Percentiles rank a stretch among this genome's conserved stretches.
These are phyloP conservation scores for Voacanga thouarsii DNA, from an alignment of 257 asterid genomes.

Conservation along the genomic window DNA sequence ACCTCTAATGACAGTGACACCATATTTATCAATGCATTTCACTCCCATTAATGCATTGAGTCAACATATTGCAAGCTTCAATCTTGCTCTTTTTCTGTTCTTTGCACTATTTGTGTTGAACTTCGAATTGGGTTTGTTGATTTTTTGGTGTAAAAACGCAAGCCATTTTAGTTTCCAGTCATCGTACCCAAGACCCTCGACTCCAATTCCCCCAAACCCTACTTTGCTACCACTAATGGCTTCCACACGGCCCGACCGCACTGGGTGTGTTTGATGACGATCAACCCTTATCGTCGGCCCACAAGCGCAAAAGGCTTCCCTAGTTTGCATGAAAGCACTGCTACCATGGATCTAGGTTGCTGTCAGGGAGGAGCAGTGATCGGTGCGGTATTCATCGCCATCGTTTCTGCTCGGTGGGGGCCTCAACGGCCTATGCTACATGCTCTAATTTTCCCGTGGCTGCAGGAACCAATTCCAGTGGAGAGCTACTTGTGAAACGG, in stretches of 20 bases:
- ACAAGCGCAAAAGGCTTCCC: constrained; percentile 33
- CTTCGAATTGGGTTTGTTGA: constrained; percentile 28
- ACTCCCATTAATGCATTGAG: constrained; percentile 38
- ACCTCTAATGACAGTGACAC: constrained; percentile 10
- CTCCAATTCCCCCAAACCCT: constrained; percentile 51
- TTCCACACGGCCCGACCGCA: constrained; percentile 69
- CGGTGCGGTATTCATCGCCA: constrained; percentile 49
- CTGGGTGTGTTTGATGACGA: constrained; percentile 85
- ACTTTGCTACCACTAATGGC: constrained; percentile 18
- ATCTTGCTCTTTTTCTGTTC: constrained; percentile 9
- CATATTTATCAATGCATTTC: constrained; percentile 16
- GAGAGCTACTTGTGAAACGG: constrained; percentile 76
- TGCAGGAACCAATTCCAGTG: constrained; percentile 90
- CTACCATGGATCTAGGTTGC: constrained; percentile 75
- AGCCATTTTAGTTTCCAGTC: constrained; percentile 48
- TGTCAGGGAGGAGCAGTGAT: constrained; percentile 92
- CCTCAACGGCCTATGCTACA: constrained; percentile 84
- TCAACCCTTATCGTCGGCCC: constrained; percentile 36
- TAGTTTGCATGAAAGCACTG: constrained; percentile 76
- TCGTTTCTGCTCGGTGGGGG: constrained; percentile 70
- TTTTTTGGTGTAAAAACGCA: constrained; percentile 5
- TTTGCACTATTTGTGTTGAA: background rate
- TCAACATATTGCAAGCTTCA: constrained; percentile 28
- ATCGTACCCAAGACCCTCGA: constrained; percentile 44
- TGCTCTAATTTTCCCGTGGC: constrained; percentile 86